Conservation (phyloP, 306 rosid genomes). For the Lathyrus oleraceus region DNA sequence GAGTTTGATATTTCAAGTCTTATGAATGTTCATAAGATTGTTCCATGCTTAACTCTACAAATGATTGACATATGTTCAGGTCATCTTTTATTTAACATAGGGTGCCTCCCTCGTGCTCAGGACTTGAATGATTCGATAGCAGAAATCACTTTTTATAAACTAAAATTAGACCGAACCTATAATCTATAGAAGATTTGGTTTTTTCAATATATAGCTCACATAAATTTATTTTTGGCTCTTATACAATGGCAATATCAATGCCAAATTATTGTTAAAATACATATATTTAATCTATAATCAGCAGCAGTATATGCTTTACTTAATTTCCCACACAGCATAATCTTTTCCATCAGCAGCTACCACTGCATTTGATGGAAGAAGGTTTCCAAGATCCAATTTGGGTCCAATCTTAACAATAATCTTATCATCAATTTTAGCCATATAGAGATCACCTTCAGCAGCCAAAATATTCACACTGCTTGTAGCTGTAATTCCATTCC, state of each 20-base stretch:
- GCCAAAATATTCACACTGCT: constrained; percentile 60
- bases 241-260: neutral
- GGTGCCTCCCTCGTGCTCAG: too few relatives aligned
- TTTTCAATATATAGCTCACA: neutral
- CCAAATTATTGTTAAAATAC: constrained; percentile 12
- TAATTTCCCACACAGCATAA: constrained; percentile 66
- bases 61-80: too few relatives aligned
- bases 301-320: neutral
- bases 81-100: too few relatives aligned
- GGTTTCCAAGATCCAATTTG: constrained; percentile 45
- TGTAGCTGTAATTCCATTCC: constrained; percentile 50
- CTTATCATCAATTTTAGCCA: constrained; percentile 62
- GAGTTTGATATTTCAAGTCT: constrained; percentile 9
- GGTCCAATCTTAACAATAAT: constrained; percentile 68
- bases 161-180: too few relatives aligned
- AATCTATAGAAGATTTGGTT: too few relatives aligned
- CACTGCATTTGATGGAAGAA: constrained; percentile 55
- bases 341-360: constrained; percentile 53
- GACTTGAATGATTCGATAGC: too few relatives aligned
- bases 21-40: neutral
- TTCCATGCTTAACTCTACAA: too few relatives aligned
- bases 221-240: constrained; percentile 2
- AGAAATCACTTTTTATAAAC: too few relatives aligned
- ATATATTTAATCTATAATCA: neutral
- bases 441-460: constrained; percentile 56